Base-by-base conservation (phyloP, 345 rosid genomes). In the Odontarrhena argentea region DNA sequence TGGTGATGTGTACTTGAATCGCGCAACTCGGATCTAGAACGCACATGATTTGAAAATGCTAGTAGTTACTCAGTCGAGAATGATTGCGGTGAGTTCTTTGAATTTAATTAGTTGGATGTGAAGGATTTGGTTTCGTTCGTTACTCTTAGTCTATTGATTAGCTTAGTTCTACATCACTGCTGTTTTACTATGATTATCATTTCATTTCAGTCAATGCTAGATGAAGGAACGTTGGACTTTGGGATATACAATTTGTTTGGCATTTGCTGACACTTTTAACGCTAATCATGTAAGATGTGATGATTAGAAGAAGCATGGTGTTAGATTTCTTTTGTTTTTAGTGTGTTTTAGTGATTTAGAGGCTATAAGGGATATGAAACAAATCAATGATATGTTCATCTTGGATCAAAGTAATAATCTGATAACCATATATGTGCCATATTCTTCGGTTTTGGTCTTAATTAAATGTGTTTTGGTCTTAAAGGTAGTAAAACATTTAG, bases 391-490 rank as follows among this genome's bases (percentile, higher is more conserved):
- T 28, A 53, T 28, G 51, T 51, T 36, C 24, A 26, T 69, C 42
- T 24, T 63, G 6, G 34, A 12, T 7, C 8, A 22, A 15, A 48
- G 26, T 44, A 50, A 18, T 9, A 9, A 14, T 45, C 38, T 47
- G 53, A 38, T 55, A 1, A 25, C 8, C 42, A 10, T 45, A 0
- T 11, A 28, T 56, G 63, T 67, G 48, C 77, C 22, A 18, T 18
- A 18, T 18, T 18, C 22, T 18, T 18, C 22, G 22, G 22, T 18
- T 18, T 18, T 18, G 22, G 22, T 18, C 22, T 18, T 18, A 18
- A 18, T 18, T 18, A 18, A 18, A 18, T 18, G 22, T 18, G 22
- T 18, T 18, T 18, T 18, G 22, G 22, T 18, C 22, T 18, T 18
- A 18, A 18, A 18, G 22, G 22, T 18, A 18, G 22, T 18, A 18